Evolutionary conservation across 345 rosid genomes (phyloP).

Genomic region (Euphorbia tirucalli): DNA sequence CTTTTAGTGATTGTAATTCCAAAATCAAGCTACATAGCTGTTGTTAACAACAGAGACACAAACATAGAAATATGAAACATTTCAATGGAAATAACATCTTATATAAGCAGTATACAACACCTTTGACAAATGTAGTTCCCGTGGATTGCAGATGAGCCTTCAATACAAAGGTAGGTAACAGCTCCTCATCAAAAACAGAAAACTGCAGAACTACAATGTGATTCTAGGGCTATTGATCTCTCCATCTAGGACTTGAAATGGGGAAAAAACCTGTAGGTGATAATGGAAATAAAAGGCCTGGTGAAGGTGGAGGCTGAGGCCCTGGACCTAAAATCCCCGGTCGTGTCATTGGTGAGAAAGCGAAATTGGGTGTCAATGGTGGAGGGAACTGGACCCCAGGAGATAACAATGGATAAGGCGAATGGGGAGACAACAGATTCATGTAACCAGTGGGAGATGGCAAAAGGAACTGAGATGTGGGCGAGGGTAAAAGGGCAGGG

Average conservation of each 20-base stretch:
- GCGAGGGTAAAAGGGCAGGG: slow-evolving; percentile 64
- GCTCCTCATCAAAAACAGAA: slow-evolving; percentile 19
- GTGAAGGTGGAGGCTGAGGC: slow-evolving; percentile 74
- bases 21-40: slow-evolving; percentile 25
- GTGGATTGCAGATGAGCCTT: slow-evolving; percentile 11
- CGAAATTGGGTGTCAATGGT: slow-evolving; percentile 67
- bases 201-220: slow-evolving; percentile 11
- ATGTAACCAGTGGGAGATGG: slow-evolving; percentile 66
- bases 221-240: slow-evolving; percentile 40
- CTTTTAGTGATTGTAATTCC: slow-evolving; percentile 18
- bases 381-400: slow-evolving; percentile 83
- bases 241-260: slow-evolving; percentile 76
- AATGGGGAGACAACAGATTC: slow-evolving; percentile 64
- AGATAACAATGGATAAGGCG: slow-evolving; percentile 68
- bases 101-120: slow-evolving; percentile 26
- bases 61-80: background rate
- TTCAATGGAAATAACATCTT: slow-evolving; percentile 16
- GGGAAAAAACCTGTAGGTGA: slow-evolving; percentile 79
- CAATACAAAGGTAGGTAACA: slow-evolving; percentile 15
- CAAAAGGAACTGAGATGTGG: slow-evolving; percentile 74
- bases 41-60: slow-evolving; percentile 18
- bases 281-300: slow-evolving; percentile 60
- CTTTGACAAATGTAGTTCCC: slow-evolving; percentile 22
- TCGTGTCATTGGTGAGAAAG: slow-evolving; percentile 65
- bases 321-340: slow-evolving; percentile 71